Percentiles rank a stretch among this genome's conserved stretches.
Conservation (phyloP, 495 filamentous ascomycete species). For the Xanthoparmelia taractica region DNA sequence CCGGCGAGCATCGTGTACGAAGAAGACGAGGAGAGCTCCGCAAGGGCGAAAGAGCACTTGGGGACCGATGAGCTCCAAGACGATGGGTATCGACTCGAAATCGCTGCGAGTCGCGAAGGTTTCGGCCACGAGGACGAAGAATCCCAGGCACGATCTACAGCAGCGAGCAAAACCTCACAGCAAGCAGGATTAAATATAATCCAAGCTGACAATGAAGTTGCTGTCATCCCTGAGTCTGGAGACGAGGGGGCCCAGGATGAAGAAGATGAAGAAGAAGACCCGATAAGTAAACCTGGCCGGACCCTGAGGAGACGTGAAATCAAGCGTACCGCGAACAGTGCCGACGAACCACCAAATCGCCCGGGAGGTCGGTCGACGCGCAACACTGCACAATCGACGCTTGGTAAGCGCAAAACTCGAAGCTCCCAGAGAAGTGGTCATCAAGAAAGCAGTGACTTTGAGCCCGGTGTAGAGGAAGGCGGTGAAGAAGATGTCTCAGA, state of each 20-base stretch:
- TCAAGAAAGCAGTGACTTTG: constrained; percentile 81
- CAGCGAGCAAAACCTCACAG: constrained; percentile 34
- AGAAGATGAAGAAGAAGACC: constrained; percentile 64
- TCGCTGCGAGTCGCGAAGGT: constrained; percentile 26
- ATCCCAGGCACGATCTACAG: constrained; percentile 30
- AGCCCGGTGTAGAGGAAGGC: constrained; percentile 64
- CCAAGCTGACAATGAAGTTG: constrained; percentile 39
- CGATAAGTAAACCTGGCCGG: constrained; percentile 41
- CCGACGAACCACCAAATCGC: constrained; percentile 29
- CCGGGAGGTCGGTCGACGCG: constrained; percentile 42
- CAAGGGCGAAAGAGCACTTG: constrained; percentile 28
- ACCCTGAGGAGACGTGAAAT: constrained; percentile 41
- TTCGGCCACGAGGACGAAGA: constrained; percentile 35
- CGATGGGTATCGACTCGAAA: constrained; percentile 26
- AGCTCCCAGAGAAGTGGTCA: constrained; percentile 46
- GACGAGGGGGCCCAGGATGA: constrained; percentile 43
- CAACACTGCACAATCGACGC: constrained; percentile 36
- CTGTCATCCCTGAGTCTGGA: constrained; percentile 46
- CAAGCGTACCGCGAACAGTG: constrained; percentile 33
- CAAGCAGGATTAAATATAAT: constrained; percentile 30
- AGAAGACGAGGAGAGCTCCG: constrained; percentile 49
- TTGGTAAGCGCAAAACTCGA: constrained; percentile 39
- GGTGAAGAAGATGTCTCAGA: constrained; percentile 53
- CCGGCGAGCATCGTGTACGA: constrained; percentile 50
- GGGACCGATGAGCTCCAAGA: constrained; percentile 31